phyloP scores from a whole-genome alignment of 306 rosid genomes.

The Notholithocarpus densiflorus region DNA sequence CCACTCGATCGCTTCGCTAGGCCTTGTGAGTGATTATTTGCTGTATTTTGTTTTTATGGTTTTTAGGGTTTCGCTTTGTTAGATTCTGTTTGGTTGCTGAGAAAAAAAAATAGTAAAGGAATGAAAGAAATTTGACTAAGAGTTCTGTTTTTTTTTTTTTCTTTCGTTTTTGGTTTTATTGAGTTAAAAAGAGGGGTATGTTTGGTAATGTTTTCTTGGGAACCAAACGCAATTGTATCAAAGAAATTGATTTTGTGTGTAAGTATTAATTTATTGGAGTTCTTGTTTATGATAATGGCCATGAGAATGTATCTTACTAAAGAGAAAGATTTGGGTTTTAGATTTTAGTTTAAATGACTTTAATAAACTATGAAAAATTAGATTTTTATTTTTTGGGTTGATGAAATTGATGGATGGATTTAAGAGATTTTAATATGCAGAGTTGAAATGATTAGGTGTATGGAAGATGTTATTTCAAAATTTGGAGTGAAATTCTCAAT shows the following conservation, averaged over 20 bases:
- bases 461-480: too few species aligned
- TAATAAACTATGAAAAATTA: too few species aligned
- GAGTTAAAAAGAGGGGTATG: too few species aligned
- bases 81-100: not conserved
- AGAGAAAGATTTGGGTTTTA: too few species aligned
- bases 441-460: too few species aligned
- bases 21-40: slow-evolving; percentile 50
- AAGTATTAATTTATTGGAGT: not conserved
- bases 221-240: not conserved
- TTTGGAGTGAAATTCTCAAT: too few species aligned
- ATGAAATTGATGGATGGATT: too few species aligned
- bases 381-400: too few species aligned
- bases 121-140: not conserved
- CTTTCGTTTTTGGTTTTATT: not conserved
- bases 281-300: not conserved
- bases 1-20: slow-evolving; percentile 76
- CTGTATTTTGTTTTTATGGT: not conserved
- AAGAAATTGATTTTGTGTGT: not conserved
- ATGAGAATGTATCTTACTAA: too few species aligned
- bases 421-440: too few species aligned
- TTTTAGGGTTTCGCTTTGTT: slow-evolving; percentile 26
- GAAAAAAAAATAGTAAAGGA: not conserved
- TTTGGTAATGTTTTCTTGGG: not conserved
- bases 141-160: too few species aligned
- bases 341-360: too few species aligned